These are phyloP conservation scores for Protomyces inouyei DNA, from an alignment of 1,139 yeast species.

Conservation along the genomic window DNA sequence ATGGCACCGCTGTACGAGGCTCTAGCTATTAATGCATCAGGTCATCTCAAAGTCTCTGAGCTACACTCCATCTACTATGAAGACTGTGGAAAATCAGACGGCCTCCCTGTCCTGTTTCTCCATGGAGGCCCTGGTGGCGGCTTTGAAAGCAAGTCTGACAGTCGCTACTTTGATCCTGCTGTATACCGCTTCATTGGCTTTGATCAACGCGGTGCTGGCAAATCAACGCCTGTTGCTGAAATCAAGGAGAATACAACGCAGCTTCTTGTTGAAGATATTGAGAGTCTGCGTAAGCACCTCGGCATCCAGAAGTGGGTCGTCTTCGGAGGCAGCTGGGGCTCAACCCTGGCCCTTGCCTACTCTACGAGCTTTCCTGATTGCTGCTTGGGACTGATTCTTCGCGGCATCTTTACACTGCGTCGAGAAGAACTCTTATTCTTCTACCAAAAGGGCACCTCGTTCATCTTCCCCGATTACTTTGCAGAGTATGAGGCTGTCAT, in stretches of 20 bases:
- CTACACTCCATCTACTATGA: slow-evolving; percentile 12
- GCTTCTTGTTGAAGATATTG: slow-evolving; percentile 7
- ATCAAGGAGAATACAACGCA: slow-evolving; percentile 6
- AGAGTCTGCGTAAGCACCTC: not conserved
- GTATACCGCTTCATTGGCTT: slow-evolving; percentile 9
- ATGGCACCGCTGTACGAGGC: not conserved
- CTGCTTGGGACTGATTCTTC: not conserved
- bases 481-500: not conserved
- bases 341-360: slow-evolving; percentile 2
- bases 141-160: not conserved
- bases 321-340: slow-evolving; percentile 15
- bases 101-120: slow-evolving; percentile 1
- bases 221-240: not conserved
- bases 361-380: not conserved
- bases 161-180: slow-evolving; percentile 13
- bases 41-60: slow-evolving; percentile 1
- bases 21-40: not conserved
- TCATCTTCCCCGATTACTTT: slow-evolving; percentile 7
- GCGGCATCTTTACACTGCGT: slow-evolving; percentile 17
- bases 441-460: slow-evolving; percentile 11
- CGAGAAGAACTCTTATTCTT: slow-evolving; percentile 9
- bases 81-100: slow-evolving; percentile 2
- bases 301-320: slow-evolving; percentile 11
- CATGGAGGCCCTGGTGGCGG: slow-evolving; percentile 22
- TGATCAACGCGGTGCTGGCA: slow-evolving; percentile 15